Evolutionary conservation across 1,139 yeast genomes (phyloP), one percentile per base, ranked within the genome.

Genomic region (Scheffersomyces quercinus): DNA sequence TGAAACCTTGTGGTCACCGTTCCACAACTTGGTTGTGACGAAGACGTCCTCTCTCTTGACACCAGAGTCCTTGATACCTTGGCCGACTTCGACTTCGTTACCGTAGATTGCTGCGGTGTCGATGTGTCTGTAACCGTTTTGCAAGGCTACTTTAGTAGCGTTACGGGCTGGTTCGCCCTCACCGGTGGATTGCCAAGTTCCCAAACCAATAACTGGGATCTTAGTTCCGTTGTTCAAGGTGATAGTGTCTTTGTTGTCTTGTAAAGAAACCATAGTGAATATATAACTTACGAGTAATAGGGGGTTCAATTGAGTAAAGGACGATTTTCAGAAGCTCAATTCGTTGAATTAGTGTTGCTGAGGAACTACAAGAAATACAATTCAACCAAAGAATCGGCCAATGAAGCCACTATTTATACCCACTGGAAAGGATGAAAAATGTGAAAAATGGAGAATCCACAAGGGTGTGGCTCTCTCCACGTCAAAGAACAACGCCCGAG

Each of bases 11-110:
- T 85, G 90, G 58, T 79, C 82, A 32, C 83, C 68, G 47, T 83
- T 77, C 88, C 90, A 85, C 52, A 88, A 72, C 64, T 89, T 89
- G 52, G 96, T 87, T 54, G 96, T 88, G 52, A 89, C 68, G 53
- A 84, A 89, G 44, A 89, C 55, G 38, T 88, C 85, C 41, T 77
- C 80, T 60, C 97, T 77, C 42, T 85, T 82, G 42, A 86, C 72
- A 37, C 83, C 83, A 32, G 87, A 80, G 43, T 84, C 85, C 46
- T 68, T 79, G 60, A 85, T 81, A 28, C 79, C 84, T 41, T 60
- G 55, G 37, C 96, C 96, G 42, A 88, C 88, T 41, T 73, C 78
- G 32, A 65, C 80, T 60, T 86, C 93, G 58, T 85, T 86, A 26
- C 70, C 69, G 64, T 85, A 86, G 42, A 78, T 77, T 37, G 81